phyloP scores from a whole-genome alignment of 2,329 filamentous ascomycete genomes.

The Lithohypha guttulata region DNA sequence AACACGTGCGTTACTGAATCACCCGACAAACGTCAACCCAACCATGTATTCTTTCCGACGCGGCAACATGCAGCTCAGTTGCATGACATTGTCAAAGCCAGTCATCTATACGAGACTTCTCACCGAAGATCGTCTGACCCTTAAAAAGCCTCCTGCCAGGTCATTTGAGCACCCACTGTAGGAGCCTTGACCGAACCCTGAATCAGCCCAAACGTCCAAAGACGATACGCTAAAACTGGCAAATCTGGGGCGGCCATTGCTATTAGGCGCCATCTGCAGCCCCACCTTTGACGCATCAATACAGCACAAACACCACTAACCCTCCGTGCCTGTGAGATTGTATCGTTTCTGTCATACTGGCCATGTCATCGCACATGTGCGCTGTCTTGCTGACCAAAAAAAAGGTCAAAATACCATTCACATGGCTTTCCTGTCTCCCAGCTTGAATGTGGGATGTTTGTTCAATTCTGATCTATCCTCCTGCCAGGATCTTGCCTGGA shows the following conservation, averaged over 20 bases:
- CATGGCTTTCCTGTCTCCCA: conserved; percentile 7
- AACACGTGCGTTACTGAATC: no score
- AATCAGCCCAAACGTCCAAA: not conserved
- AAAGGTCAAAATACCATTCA: conserved; percentile 6
- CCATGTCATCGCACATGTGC: conserved; percentile 10
- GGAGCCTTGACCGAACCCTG: no score
- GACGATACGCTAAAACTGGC: not conserved
- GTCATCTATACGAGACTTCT: no score
- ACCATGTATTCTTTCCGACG: no score
- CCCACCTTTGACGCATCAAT: conserved; percentile 2
- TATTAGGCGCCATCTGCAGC: not conserved
- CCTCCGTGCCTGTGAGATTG: not conserved
- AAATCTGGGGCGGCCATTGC: conserved; percentile 1
- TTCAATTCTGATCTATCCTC: conserved; percentile 8
- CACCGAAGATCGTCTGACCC: conserved; percentile 8
- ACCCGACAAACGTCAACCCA: no score
- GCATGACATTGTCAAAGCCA: no score
- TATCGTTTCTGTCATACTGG: not conserved
- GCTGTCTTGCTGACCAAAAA: conserved; percentile 2
- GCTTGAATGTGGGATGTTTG: conserved; percentile 8
- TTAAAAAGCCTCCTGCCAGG: not conserved
- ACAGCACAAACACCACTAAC: conserved; percentile 4
- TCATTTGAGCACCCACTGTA: not conserved
- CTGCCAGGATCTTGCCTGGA: conserved; percentile 1
- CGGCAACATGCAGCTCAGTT: no score